These are phyloP conservation scores for Arthrobotrys musiformis DNA, from an alignment of 2,329 filamentous ascomycete species.

Conservation along the genomic window DNA sequence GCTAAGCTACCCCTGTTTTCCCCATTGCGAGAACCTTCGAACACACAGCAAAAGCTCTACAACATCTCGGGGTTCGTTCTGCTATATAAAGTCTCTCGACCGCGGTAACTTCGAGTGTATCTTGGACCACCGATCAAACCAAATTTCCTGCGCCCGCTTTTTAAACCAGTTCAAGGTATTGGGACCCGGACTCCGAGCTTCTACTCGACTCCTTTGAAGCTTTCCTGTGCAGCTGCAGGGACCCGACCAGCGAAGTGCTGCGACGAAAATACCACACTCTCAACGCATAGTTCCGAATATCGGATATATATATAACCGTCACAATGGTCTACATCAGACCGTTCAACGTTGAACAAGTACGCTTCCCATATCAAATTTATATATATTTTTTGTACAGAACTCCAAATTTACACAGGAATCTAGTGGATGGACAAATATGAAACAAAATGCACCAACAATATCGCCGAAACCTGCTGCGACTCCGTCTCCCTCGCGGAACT, in stretches of 20 bases:
- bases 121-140: neutral
- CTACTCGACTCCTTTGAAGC: neutral
- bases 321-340: constrained; percentile 70
- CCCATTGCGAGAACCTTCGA: neutral
- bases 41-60: neutral
- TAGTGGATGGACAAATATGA: constrained; percentile 75
- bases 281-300: constrained; percentile 23
- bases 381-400: too few species aligned
- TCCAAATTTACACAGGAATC: too few species aligned
- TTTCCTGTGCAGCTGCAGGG: neutral
- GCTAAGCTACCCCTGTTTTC: constrained; percentile 25
- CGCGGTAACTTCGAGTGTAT: neutral
- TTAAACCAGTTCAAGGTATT: neutral
- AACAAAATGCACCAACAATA: constrained; percentile 71
- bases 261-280: constrained; percentile 38
- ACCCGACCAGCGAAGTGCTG: neutral
- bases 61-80: neutral
- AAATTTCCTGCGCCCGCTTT: neutral
- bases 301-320: neutral
- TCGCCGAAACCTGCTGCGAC: constrained; percentile 81
- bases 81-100: constrained; percentile 1
- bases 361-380: constrained; percentile 34
- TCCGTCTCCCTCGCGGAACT: constrained; percentile 79
- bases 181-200: neutral
- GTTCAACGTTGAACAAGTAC: constrained; percentile 78